Evolutionary conservation across 495 filamentous ascomycete genomes (phyloP).

Genomic region (Cercophora scortea): DNA sequence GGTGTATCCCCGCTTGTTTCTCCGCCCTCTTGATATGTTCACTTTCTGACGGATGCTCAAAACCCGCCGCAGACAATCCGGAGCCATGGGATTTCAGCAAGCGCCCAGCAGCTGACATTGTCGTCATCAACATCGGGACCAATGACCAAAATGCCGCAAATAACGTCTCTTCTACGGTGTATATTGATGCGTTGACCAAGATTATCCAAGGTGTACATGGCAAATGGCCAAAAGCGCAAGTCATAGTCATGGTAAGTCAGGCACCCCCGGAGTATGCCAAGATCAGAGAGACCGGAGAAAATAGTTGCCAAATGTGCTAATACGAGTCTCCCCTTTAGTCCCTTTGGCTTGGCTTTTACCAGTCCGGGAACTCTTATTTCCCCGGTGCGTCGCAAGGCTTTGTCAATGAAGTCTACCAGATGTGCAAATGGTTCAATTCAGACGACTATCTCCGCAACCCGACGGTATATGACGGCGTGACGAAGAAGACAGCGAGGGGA

Average conservation of each 20-base stretch:
- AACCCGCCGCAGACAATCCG: conserved; percentile 29
- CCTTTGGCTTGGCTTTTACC: conserved; percentile 54
- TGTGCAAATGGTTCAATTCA: conserved; percentile 51
- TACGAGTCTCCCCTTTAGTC: conserved; percentile 27
- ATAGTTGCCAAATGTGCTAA: background rate
- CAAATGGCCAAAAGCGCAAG: conserved; percentile 53
- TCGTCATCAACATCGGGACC: conserved; percentile 60
- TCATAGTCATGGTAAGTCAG: conserved; percentile 51
- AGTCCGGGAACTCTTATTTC: conserved; percentile 44
- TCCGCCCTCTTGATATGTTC: background rate
- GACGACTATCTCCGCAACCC: conserved; percentile 35
- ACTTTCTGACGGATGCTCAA: background rate
- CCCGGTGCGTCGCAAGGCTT: conserved; percentile 41
- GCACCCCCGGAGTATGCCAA: background rate
- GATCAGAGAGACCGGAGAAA: background rate
- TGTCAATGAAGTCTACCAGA: conserved; percentile 42
- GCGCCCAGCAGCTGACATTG: conserved; percentile 55
- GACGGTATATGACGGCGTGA: conserved; percentile 34
- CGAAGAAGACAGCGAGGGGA: conserved; percentile 28
- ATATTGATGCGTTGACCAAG: conserved; percentile 49
- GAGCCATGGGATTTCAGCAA: conserved; percentile 54
- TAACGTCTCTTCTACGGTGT: conserved; percentile 45
- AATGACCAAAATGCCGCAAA: conserved; percentile 57
- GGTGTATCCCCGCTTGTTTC: too few relatives aligned
- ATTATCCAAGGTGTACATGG: conserved; percentile 54